Base-by-base conservation (phyloP, 306 rosid species). In the Malus orientalis region DNA sequence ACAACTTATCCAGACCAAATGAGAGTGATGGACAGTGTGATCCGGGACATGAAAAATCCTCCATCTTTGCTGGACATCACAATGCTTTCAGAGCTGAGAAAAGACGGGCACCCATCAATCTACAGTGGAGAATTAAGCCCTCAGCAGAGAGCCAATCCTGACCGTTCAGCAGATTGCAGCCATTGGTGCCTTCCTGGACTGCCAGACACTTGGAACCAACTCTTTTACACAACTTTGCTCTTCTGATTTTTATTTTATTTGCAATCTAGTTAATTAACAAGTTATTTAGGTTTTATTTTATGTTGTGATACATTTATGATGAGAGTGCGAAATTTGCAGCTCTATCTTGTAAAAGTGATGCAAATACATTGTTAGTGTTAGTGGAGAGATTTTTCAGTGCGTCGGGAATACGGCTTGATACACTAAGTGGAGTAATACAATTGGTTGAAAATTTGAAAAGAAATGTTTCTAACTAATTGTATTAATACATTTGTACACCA, bases 121-220 rank as follows among this genome's bases (percentile, higher is more conserved):
- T 95, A 95, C 59, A 89, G 90, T 32, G 97, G 99, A 4, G 97
- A 95, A 69, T 82, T 95, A 82, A 92, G 76, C 68, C 96, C 97
- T 6, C 77, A 78, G 44, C 97, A 95, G 73, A 82, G 89, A 75
- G 90, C 96, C 27, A 90, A 91, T 62, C 99, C 96, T 14, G 85
- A 72, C 10, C 82, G 82, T 66, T 88, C 96, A 0, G 91, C 97
- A 15, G 99, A 91, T 84, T 92, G 98, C 58, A 96, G 99, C 86
- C 99, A 91, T 83, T 96, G 98, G 99, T 92, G 99, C 81, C 96
- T 96, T 77, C 97, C 96, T 82, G 98, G 97, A 12, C 76, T 96
- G 78, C 98, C 98, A 45, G 98, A 96, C 85, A 87, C 97, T 76
- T 96, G 97, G 98, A 95, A 95, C 80, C 82, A 92, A 70, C 75